Evolutionary conservation across 495 filamentous ascomycete genomes (phyloP).

Genomic region (Viridothelium virens): DNA sequence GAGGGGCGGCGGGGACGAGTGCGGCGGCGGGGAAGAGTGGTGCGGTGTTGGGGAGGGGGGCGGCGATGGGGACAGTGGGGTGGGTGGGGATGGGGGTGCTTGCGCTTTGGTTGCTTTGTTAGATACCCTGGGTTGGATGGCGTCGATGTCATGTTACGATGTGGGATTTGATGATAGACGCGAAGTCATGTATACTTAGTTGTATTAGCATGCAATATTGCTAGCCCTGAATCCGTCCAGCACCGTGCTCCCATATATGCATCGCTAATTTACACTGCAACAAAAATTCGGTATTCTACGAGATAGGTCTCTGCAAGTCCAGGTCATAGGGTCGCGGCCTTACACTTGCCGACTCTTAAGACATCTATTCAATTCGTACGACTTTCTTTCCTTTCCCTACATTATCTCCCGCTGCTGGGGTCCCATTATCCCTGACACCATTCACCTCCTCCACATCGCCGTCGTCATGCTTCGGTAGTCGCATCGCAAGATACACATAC

Average conservation of each 20-base stretch:
- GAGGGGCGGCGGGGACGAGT: not conserved
- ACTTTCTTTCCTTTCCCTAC: not conserved
- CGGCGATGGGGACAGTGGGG: not conserved
- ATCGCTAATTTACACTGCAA: too few species aligned
- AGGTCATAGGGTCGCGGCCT: too few species aligned
- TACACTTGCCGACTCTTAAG: not conserved
- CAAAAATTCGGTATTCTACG: too few species aligned
- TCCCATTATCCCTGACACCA: not conserved
- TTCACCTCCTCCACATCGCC: constrained; percentile 15
- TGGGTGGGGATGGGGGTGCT: not conserved
- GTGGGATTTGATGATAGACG: not conserved
- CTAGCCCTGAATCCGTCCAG: too few species aligned
- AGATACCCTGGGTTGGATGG: not conserved
- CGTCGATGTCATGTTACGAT: too few species aligned
- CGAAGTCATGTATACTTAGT: too few species aligned
- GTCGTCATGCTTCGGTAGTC: constrained; percentile 28
- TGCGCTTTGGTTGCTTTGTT: not conserved
- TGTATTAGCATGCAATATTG: too few species aligned
- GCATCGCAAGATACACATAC: constrained; percentile 31
- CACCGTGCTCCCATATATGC: too few species aligned
- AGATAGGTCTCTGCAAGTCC: too few species aligned
- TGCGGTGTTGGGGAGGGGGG: not conserved
- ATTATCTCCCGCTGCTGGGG: not conserved
- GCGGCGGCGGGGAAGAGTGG: not conserved
- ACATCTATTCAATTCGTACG: not conserved